Base-by-base conservation (phyloP, 352 stramenopile species). In the Phytopythium aichiense region DNA sequence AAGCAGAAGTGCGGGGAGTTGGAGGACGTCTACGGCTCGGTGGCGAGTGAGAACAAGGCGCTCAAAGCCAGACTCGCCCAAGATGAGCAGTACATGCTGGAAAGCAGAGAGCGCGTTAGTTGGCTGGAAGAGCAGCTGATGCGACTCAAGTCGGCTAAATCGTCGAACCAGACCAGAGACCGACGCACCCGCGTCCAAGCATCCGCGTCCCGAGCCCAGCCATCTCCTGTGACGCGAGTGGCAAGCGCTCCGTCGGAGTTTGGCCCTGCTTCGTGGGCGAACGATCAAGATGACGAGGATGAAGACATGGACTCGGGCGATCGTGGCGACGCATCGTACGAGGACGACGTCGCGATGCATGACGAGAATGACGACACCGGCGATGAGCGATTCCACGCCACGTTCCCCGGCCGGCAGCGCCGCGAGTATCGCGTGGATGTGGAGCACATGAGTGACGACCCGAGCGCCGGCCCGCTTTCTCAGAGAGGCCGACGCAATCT, bases 1-100 rank as follows among this genome's bases (percentile, higher is more conserved):
- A 68, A 69, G 20, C 82, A 89, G 49, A 91, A 90, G 52, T 95
- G 82, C 56, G 84, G 92, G 18, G 87, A 95, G 53, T 60, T 93
- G 6, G 79, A 91, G 63, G 71, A 42, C 15, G 61, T 82, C 28
- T 75, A 64, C 45, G 59, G 64, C 7, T 65, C 74, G 2, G 72
- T 68, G 9, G 71, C 90, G 37, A 63, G 76, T 30, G 80, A 91
- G 30, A 81, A 79, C 18, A 71, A 87, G 30, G 51, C 67, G 33
- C 70, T 92, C 7, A 66, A 81, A 52, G 63, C 76, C 9, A 75
- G 76, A 35, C 58, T 89, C 37, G 62, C 68, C 9, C 72, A 77
- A 37, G 72, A 88, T 48, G 71, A 87, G 50, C 68, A 76, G 48
- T 69, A 87, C 35, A 61, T 92, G 56, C 60, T 61, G 49, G 70